Evolutionary conservation across 75 land plant species (phyloP).

Genomic region (Gnetum montanum): DNA sequence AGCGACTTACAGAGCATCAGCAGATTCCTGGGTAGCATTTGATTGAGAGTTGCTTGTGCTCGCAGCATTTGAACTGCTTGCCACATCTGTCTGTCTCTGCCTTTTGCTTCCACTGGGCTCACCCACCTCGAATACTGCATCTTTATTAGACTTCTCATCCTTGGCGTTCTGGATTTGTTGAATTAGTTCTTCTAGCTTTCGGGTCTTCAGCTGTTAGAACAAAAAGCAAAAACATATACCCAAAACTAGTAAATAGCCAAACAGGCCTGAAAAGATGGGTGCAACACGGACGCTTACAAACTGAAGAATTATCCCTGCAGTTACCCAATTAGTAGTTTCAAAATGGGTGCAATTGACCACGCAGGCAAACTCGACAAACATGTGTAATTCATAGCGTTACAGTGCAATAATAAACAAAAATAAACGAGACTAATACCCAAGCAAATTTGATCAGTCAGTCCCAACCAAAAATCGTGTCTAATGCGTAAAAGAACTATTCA

Average conservation of each 20-base stretch:
- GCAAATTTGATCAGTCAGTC: too few species aligned
- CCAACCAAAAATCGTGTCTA: neutral
- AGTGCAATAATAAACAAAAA: too few species aligned
- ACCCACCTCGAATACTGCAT: too few species aligned
- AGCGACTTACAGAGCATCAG: conserved; percentile 3
- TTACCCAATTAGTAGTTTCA: too few species aligned
- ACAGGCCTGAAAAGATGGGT: neutral
- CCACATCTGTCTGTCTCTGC: neutral
- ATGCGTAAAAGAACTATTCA: neutral
- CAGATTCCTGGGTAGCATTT: conserved; percentile 1
- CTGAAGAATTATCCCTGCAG: neutral
- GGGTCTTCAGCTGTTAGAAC: conserved; percentile 47
- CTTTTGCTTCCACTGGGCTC: neutral
- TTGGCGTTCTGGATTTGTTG: conserved; percentile 26
- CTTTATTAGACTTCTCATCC: too few species aligned
- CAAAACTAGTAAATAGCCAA: neutral
- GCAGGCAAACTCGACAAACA: too few species aligned
- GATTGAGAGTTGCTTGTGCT: too few species aligned
- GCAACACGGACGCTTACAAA: too few species aligned
- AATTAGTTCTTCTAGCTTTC: conserved; percentile 70
- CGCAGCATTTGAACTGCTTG: neutral
- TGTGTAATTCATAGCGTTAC: too few species aligned
- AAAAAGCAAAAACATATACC: neutral
- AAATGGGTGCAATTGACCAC: too few species aligned
- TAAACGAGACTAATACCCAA: neutral